Base-by-base conservation (phyloP, 2,329 filamentous ascomycete genomes). In the Diaporthe destruens region DNA sequence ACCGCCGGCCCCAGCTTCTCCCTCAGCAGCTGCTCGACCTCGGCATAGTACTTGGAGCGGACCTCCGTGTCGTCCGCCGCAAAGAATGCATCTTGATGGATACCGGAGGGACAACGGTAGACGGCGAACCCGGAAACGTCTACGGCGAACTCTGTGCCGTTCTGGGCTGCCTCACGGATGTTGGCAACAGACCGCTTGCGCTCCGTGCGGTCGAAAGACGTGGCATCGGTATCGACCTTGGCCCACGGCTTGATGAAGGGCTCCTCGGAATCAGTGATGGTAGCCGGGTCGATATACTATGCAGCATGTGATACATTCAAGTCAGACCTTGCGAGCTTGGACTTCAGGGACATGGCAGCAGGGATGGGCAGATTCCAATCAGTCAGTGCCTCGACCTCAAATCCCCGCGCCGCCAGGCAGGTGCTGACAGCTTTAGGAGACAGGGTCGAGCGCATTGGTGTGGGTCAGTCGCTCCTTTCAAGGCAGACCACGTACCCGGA, bases 151-250 rank as follows among this genome's bases (percentile, higher is more conserved):
- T 85, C 80, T 32, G 79, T 76, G 72, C 85, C 83, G 16, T 53
- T 61, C 16, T 56, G 42, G 44, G 44, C 55, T 59, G 81, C 80
- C 32, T 85, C 85, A n/a, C 89, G 86, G 36, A 92, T 80, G 78
- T 91, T 85, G 78, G 85, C 77, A 0, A 92, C 89, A 2, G 84
- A 76, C 16, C 86, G 85, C 23, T 82, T 77, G 74, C 85, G 81
- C 44, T 85, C 82, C 44, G 80, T 80, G 18, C 87, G 81, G 29
- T 80, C 80, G 81, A 87, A 92, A 6, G 88, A 90, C n/a, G 81
- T 81, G 20, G 85, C 87, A 54, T 87, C 86, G 0, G 85, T 86
- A 78, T 93, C 91, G 51, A 93, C 91, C 77, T 93, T 93, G 76
- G 82, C 79, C 90, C 90, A 93, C 1, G 90, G 88, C 78, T 90